These are phyloP conservation scores for Drechslerella coelobrocha DNA, from an alignment of 2,329 filamentous ascomycete genomes.

Conservation along the genomic window DNA sequence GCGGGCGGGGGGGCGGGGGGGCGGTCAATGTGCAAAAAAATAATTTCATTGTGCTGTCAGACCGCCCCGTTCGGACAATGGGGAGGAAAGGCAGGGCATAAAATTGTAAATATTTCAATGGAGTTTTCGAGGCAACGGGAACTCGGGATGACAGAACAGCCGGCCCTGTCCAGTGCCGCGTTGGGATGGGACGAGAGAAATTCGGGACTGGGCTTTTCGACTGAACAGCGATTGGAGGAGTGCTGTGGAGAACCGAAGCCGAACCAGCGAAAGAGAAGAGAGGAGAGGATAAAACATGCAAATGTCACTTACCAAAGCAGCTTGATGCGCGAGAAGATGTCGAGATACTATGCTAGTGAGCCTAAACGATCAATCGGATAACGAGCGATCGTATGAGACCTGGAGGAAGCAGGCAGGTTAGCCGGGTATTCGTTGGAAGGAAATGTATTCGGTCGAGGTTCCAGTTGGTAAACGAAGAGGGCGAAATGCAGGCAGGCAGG, in stretches of 20 bases:
- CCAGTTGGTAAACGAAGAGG: neutral
- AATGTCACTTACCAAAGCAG: neutral
- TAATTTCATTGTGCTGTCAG: neutral
- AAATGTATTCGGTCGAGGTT: neutral
- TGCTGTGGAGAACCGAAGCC: neutral
- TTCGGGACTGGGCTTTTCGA: neutral
- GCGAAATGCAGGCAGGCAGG: conserved; percentile 2
- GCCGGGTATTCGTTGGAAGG: neutral
- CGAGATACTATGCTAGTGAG: neutral
- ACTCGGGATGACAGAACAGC: conserved; percentile 12
- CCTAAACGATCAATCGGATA: neutral
- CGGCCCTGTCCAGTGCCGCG: conserved; percentile 2
- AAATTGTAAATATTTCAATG: too few species aligned
- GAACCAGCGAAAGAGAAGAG: neutral
- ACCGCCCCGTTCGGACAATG: too few species aligned
- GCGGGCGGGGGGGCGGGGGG: neutral
- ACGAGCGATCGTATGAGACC: neutral
- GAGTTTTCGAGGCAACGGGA: conserved; percentile 40
- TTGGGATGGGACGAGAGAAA: neutral
- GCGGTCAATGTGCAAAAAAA: neutral
- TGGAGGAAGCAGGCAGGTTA: neutral
- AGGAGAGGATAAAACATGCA: neutral
- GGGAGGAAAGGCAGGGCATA: too few species aligned
- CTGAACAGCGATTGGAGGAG: neutral
- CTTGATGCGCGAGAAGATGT: neutral